Evolutionary conservation across 148 eudicot species (phyloP).

Genomic region (Arbutus unedo): DNA sequence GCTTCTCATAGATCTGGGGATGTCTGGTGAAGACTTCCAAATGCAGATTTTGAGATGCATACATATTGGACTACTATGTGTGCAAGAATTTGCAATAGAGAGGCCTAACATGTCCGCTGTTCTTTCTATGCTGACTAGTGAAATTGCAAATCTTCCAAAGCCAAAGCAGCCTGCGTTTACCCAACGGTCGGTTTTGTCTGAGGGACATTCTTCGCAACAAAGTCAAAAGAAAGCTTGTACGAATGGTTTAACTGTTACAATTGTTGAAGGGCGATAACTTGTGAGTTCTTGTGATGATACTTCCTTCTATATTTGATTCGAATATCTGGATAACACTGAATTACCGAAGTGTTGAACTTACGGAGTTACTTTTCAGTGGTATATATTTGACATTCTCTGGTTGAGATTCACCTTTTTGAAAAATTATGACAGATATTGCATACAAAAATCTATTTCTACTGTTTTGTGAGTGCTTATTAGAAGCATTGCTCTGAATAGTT

Average conservation of each 20-base stretch:
- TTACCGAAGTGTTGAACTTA: too few species aligned
- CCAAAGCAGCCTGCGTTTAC: conserved; percentile 39
- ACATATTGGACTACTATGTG: conserved; percentile 47
- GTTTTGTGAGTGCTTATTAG: too few species aligned
- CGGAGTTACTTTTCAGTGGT: neutral
- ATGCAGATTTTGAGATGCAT: conserved; percentile 17
- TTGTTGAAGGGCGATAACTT: neutral
- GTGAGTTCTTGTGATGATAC: too few species aligned
- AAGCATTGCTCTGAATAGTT: too few species aligned
- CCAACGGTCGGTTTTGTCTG: neutral
- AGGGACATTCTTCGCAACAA: neutral
- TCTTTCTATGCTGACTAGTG: conserved; percentile 33
- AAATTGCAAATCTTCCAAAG: conserved; percentile 20
- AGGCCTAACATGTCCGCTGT: conserved; percentile 41
- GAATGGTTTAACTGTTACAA: neutral
- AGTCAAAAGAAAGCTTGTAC: neutral
- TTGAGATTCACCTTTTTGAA: too few species aligned
- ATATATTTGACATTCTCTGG: too few species aligned
- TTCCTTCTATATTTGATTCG: too few species aligned
- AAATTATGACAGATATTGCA: too few species aligned
- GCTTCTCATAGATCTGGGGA: conserved; percentile 24
- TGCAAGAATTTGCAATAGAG: conserved; percentile 44
- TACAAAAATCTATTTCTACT: too few species aligned
- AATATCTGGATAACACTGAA: too few species aligned
- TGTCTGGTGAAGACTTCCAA: neutral